A percentile compares a stretch with the other conserved stretches of the same genome.
Evolutionary conservation across 1,139 yeast genomes (phyloP).

Genomic region (Wickerhamomyces sp.): DNA sequence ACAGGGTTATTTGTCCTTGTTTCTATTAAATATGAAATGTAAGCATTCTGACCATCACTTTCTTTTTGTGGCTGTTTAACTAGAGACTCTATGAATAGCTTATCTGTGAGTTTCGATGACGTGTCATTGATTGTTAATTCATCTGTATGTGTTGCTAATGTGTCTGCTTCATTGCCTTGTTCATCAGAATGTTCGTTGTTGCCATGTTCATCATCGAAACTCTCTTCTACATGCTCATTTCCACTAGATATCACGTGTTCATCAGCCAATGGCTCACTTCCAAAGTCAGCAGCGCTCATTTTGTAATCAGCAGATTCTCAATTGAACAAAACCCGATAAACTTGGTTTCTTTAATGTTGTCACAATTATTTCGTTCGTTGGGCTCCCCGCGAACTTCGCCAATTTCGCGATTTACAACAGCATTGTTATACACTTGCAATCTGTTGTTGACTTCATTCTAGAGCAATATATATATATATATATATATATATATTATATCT

Average conservation of each 20-base stretch:
- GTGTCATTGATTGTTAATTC: not conserved
- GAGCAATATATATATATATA: too few species aligned
- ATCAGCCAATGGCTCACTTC: not conserved
- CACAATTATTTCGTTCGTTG: too few species aligned
- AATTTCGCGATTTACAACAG: too few species aligned
- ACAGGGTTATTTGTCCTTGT: conserved; percentile 50
- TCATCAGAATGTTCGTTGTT: not conserved
- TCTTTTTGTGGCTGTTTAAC: conserved; percentile 62
- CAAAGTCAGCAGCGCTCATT: not conserved
- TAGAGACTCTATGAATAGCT: conserved; percentile 14
- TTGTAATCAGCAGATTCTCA: not conserved
- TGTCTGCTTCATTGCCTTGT: conserved; percentile 1
- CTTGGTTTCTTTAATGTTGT: too few species aligned
- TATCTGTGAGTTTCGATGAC: conserved; percentile 8
- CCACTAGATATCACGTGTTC: not conserved
- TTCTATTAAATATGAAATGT: conserved; percentile 72
- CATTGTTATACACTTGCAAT: too few species aligned
- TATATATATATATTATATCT: too few species aligned
- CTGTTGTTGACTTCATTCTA: too few species aligned
- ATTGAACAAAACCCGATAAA: too few species aligned
- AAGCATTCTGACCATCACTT: conserved; percentile 75
- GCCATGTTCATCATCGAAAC: too few species aligned
- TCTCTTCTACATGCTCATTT: too few species aligned
- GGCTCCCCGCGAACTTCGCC: too few species aligned
- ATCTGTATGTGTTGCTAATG: not conserved